These are phyloP conservation scores for Viola pubescens DNA, from an alignment of 441 rosid species.

Conservation along the genomic window DNA sequence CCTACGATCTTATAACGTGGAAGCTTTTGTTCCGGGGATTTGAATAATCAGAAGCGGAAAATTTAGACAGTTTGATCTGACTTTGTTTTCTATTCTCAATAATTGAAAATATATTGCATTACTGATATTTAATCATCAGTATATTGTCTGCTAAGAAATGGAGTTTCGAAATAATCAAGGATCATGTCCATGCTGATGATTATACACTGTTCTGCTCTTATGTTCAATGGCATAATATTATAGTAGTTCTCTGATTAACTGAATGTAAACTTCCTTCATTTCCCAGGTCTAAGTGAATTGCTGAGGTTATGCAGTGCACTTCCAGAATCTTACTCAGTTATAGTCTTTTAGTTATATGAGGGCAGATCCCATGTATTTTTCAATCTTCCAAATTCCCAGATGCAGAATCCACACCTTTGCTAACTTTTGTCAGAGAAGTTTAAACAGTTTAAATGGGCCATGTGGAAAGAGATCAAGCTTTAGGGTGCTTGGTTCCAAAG, in stretches of 20 bases:
- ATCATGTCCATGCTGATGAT: not conserved
- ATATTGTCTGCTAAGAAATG: not conserved
- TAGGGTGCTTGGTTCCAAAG: slow-evolving; percentile 34
- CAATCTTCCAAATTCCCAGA: slow-evolving; percentile 60
- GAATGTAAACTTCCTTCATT: slow-evolving; percentile 3
- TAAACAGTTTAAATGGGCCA: slow-evolving; percentile 26
- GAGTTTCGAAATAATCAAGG: not conserved
- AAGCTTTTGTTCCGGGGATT: not conserved
- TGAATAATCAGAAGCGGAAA: no score
- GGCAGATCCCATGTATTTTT: slow-evolving; percentile 44
- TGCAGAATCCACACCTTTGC: slow-evolving; percentile 42
- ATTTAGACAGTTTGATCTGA: not conserved
- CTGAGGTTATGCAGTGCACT: slow-evolving; percentile 20
- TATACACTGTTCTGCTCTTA: not conserved
- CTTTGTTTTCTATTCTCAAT: not conserved
- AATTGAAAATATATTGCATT: not conserved
- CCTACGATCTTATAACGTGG: not conserved
- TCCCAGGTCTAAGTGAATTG: slow-evolving; percentile 23
- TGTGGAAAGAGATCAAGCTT: slow-evolving; percentile 26
- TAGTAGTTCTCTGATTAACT: slow-evolving; percentile 1
- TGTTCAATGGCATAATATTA: not conserved
- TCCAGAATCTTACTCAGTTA: slow-evolving; percentile 12
- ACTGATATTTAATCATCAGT: not conserved
- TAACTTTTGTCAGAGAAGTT: slow-evolving; percentile 35
- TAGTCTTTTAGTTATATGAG: slow-evolving; percentile 31